Base-by-base conservation (phyloP, 2,329 filamentous ascomycete genomes). In the Diplocarpon mali region DNA sequence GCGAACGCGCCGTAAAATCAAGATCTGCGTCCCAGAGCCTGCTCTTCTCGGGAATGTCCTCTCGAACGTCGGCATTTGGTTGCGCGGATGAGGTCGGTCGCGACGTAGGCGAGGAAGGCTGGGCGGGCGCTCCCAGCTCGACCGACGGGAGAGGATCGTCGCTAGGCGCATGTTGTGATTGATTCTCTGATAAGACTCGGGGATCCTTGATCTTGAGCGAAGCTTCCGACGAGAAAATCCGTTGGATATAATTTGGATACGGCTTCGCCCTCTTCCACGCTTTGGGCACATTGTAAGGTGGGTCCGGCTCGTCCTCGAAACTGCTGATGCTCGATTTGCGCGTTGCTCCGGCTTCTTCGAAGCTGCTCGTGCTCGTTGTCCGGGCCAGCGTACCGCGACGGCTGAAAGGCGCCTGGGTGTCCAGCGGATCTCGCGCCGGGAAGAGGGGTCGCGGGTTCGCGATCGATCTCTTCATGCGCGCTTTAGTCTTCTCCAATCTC, bases 1-100 rank as follows among this genome's bases (percentile, higher is more conserved):
- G 32, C 20, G 54, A 58, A 13, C 46, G 47, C 14, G 56, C 51
- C 3, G 57, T 59, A 42, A 61, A 60, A 31, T 61, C 57, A 9
- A 55, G 35, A 29, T 59, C 57, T 20, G 53, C 53, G 41, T 54
- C 45, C 54, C 55, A 59, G n/a, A 49, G 34, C 17, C 41, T 40
- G 35, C 41, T 48, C 38, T 52, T 51, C 41, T 53, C 51, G 15
- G 47, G 44, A n/a, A 28, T 41, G 6, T 8, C 9, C 10, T 13
- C 28, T 40, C 12, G 11, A 41, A 47, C 49, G 6, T 32, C 27
- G 35, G 38, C 40, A 13, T 35, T 46, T 17, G 51, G 48, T 40
- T 52, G 49, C 37, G 48, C 50, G 37, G 50, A 48, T 29, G 54
- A 57, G n/a, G 44, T 27, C 34, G 51, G 53, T 28, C 51, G 39